Evolutionary conservation across 1,139 yeast genomes (phyloP).

Genomic region (Lodderomyces jiufengensis): DNA sequence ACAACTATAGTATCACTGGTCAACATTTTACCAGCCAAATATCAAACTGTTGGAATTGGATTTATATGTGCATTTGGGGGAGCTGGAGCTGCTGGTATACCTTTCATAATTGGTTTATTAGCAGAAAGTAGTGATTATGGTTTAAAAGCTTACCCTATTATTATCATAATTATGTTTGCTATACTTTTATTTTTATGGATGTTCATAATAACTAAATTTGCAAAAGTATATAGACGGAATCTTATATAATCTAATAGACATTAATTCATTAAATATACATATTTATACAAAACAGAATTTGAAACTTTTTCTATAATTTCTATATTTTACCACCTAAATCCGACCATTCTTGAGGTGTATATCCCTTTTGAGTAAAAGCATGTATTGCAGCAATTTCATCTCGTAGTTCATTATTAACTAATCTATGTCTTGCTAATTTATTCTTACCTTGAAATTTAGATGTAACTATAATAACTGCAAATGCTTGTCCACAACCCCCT

Average conservation of each 20-base stretch:
- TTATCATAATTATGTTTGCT: constrained; percentile 25
- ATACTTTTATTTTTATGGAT: constrained; percentile 29
- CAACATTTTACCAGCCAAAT: constrained; percentile 55
- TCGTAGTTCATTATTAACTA: constrained; percentile 75
- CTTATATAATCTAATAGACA: constrained; percentile 12
- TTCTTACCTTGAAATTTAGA: constrained; percentile 70
- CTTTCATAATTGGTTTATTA: constrained; percentile 56
- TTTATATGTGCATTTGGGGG: constrained; percentile 73
- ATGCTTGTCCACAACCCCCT: constrained; percentile 88
- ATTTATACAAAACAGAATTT: too few relatives aligned
- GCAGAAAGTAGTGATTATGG: constrained; percentile 37
- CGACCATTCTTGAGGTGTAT: constrained; percentile 70
- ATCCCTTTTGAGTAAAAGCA: constrained; percentile 91
- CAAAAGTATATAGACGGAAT: constrained; percentile 17
- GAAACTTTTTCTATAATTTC: too few relatives aligned
- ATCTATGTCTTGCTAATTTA: constrained; percentile 78
- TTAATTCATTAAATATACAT: too few relatives aligned
- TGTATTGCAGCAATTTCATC: constrained; percentile 84
- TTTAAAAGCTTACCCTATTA: constrained; percentile 30
- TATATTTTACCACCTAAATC: constrained; percentile 33
- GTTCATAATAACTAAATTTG: constrained; percentile 18
- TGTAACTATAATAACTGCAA: constrained; percentile 82
- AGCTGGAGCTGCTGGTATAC: constrained; percentile 73
- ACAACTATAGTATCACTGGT: constrained; percentile 66
- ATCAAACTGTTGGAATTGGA: constrained; percentile 70